Percentiles rank a stretch among this genome's conserved stretches.
Evolutionary conservation across 2,329 filamentous ascomycete species (phyloP).

Genomic region (Aureobasidium subglaciale): DNA sequence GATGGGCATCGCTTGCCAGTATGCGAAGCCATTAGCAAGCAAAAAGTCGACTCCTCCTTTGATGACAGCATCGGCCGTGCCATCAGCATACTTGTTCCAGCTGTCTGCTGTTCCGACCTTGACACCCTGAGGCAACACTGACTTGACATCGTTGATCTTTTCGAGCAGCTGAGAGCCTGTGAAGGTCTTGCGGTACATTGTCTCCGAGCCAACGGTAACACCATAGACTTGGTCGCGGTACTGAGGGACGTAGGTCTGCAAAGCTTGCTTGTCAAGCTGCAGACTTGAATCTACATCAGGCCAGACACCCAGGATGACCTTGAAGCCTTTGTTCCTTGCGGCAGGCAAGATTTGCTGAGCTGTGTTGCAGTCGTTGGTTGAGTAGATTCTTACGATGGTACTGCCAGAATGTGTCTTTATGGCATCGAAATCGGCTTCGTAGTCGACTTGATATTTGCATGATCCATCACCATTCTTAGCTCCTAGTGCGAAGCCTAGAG

Average conservation of each 20-base stretch:
- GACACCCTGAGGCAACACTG: constrained; percentile 44
- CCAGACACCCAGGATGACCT: constrained; percentile 67
- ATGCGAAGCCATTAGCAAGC: constrained; percentile 64
- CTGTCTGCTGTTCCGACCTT: constrained; percentile 62
- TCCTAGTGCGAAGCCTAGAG: constrained; percentile 59
- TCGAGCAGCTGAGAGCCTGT: constrained; percentile 52
- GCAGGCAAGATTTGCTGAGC: constrained; percentile 58
- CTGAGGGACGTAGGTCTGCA: constrained; percentile 43
- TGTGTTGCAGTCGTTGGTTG: constrained; percentile 59
- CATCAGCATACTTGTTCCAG: constrained; percentile 66
- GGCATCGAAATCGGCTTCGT: constrained; percentile 57
- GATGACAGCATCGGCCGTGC: constrained; percentile 59
- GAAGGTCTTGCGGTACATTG: constrained; percentile 62
- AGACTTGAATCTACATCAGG: constrained; percentile 58
- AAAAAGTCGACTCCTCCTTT: constrained; percentile 53
- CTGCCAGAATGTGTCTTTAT: constrained; percentile 45
- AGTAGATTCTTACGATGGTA: constrained; percentile 59
- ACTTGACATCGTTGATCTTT: constrained; percentile 57
- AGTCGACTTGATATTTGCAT: constrained; percentile 59
- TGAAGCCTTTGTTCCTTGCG: constrained; percentile 56
- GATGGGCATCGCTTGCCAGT: constrained; percentile 60
- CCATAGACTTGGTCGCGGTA: constrained; percentile 56
- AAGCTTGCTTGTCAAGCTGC: constrained; percentile 52
- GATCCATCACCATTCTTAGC: constrained; percentile 53
- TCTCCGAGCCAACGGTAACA: constrained; percentile 65